A percentile compares a stretch with the other conserved stretches of the same genome.
Conservation (phyloP, 345 rosid species). For the Corymbia maculata region DNA sequence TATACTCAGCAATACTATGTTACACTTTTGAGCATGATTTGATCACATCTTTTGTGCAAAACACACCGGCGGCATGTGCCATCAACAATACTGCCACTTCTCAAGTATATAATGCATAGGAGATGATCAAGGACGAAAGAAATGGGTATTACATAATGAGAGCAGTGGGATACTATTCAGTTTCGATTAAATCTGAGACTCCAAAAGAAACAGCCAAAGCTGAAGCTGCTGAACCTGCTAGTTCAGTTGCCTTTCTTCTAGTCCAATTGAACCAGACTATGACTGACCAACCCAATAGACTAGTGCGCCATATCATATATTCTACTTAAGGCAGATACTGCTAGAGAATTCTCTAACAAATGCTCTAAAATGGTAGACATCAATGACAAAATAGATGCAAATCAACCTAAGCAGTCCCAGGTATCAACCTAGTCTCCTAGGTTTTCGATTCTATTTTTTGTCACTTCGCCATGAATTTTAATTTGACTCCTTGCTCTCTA, state of each 20-base stretch:
- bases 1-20: neutral
- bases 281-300: neutral
- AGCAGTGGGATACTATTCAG: neutral
- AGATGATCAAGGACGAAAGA: neutral
- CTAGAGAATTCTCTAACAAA: neutral
- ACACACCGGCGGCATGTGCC: neutral
- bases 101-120: neutral
- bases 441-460: accelerated
- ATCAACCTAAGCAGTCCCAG: neutral
- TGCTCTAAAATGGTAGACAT: neutral
- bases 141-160: neutral
- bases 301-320: neutral
- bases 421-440: neutral
- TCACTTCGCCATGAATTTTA: neutral
- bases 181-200: neutral
- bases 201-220: neutral
- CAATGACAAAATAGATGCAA: neutral
- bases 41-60: neutral
- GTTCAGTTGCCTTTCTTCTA: neutral
- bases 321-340: neutral
- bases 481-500: neutral
- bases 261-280: neutral
- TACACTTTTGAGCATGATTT: neutral
- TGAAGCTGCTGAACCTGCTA: neutral
- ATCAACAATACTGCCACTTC: neutral